phyloP scores from a whole-genome alignment of 1,284 basidiomycete genomes.

The Ustilago esculenta region DNA sequence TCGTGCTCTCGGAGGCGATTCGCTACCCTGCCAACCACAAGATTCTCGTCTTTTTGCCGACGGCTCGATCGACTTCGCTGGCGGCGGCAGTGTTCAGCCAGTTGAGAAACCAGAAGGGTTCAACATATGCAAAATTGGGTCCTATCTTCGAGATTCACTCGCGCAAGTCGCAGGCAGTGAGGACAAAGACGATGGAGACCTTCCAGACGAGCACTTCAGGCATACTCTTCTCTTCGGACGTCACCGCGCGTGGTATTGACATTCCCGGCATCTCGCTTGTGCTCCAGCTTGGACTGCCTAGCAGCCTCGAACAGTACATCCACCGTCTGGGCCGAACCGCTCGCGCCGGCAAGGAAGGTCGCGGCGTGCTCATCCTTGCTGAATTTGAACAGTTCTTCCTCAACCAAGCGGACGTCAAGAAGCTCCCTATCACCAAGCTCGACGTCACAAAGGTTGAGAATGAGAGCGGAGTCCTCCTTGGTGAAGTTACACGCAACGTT shows the following conservation, averaged over 20 bases:
- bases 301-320: conserved; percentile 60
- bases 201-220: conserved; percentile 72
- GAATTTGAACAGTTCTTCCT: conserved; percentile 74
- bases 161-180: conserved; percentile 46
- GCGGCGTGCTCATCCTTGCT: conserved; percentile 74
- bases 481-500: conserved; percentile 4
- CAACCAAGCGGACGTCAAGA: conserved; percentile 68
- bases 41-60: conserved; percentile 73
- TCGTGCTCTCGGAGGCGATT: conserved; percentile 67
- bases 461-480: conserved; percentile 10
- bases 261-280: conserved; percentile 70
- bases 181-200: conserved; percentile 54
- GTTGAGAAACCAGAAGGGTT: conserved; percentile 21
- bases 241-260: conserved; percentile 84
- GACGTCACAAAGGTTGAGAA: conserved; percentile 16
- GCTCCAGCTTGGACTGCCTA: conserved; percentile 71
- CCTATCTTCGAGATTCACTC: conserved; percentile 54
- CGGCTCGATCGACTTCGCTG: conserved; percentile 74
- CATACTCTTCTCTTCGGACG: conserved; percentile 86
- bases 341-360: conserved; percentile 70
- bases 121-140: conserved; percentile 19
- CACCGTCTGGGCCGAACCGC: conserved; percentile 71
- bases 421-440: conserved; percentile 66
- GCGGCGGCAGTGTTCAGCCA: conserved; percentile 68
- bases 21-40: conserved; percentile 44